Base-by-base conservation (phyloP, 2,329 filamentous ascomycete genomes). In the Clathrospora elynae region DNA sequence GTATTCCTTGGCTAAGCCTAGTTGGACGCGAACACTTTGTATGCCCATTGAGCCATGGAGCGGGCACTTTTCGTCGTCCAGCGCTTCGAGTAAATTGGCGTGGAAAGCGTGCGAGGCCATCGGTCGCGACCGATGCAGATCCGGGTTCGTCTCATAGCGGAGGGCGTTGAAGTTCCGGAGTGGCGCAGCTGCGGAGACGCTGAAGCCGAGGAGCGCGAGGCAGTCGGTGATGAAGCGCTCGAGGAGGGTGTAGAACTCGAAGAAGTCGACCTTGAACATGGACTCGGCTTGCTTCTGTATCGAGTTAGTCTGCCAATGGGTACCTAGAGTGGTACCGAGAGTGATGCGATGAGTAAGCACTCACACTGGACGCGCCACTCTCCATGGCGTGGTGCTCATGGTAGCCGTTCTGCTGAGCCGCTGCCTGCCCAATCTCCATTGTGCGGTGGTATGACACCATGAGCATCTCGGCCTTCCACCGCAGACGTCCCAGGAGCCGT, bases 231-330 rank as follows among this genome's bases (percentile, higher is more conserved):
- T 74, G 0, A 84, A 85, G 19, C 86, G 81, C 69, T 90, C 86
- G 5, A 89, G 78, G 23, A 87, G 77, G 36, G 82, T 81, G 71
- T 89, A 89, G 66, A 85, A 89, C 60, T 90, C 86, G 68, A 87
- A 84, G 51, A 89, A 90, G 60, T 89, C 86, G 6, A 89, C 77
- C 65, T 89, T 88, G 73, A 89, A 89, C 76, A 88, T 88, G 11
- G 64, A 57, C 32, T 69, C 64, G n/a, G 63, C 64, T 46, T 65
- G 58, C 22, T 56, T 57, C 61, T 64, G 42, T 20, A 26, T 22
- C 4, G 14, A n/a, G 42, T 54, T 40, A 59, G 42, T 43, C 4
- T 22, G 10, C 18, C 8, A 16, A 30, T 10, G 12, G 16, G 1
- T 17, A 10, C 11, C n/a, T n/a, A n/a, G n/a, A n/a, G n/a, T n/a